phyloP scores from a whole-genome alignment of 1,284 basidiomycete genomes.

The Coriolopsis trogii region DNA sequence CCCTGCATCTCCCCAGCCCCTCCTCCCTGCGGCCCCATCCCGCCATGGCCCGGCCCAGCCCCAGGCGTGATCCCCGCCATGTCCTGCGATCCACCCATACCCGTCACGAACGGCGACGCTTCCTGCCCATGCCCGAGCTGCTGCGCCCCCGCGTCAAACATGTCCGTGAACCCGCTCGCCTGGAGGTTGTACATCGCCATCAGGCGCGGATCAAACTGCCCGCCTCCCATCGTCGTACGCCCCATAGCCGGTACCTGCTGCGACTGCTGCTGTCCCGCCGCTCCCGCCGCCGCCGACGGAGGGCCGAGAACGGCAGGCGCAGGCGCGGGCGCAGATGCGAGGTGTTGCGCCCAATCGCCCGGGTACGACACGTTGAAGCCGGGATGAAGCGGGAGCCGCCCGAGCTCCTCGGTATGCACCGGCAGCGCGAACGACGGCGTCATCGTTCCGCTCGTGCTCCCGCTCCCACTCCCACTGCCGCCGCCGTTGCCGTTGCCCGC shows the following conservation, averaged over 20 bases:
- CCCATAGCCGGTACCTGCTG: background rate
- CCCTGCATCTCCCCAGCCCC: background rate
- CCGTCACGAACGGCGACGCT: constrained; percentile 9
- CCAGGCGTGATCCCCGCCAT: constrained; percentile 3
- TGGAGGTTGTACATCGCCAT: constrained; percentile 17
- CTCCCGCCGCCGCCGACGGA: too few relatives aligned
- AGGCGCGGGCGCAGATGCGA: too few relatives aligned
- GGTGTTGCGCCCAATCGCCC: constrained; percentile 9
- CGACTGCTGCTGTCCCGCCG: constrained; percentile 1
- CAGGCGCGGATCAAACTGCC: constrained; percentile 20
- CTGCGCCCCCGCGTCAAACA: constrained; percentile 6
- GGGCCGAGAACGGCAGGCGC: too few relatives aligned
- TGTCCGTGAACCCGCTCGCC: constrained; percentile 10
- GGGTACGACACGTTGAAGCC: constrained; percentile 18
- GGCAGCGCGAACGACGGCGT: constrained; percentile 41
- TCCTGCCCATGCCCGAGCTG: background rate
- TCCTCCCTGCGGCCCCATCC: background rate
- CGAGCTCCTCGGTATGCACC: constrained; percentile 62
- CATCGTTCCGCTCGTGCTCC: background rate
- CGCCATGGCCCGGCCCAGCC: background rate
- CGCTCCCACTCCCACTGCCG: background rate
- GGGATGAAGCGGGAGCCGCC: constrained; percentile 52
- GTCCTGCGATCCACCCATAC: constrained; percentile 9
- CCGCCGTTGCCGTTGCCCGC: background rate
- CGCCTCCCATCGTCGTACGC: background rate